These are phyloP conservation scores for Beauveria medogensis DNA, from an alignment of 2,329 filamentous ascomycete genomes.

Conservation along the genomic window DNA sequence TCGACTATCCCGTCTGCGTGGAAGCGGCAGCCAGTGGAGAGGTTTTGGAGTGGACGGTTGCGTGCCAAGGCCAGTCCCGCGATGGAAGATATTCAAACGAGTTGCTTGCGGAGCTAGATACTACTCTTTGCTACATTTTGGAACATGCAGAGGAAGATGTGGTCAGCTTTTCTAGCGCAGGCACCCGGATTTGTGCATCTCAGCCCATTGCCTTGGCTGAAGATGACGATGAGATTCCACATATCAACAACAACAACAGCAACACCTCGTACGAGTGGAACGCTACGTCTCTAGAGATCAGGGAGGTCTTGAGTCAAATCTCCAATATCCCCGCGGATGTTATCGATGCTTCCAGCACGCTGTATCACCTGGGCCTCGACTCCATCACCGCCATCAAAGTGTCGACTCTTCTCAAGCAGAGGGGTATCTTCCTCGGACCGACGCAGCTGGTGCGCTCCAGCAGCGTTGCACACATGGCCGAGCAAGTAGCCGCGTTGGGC, in stretches of 20 bases:
- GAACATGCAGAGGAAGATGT: conserved; percentile 38
- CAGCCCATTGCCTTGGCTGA: conserved; percentile 19
- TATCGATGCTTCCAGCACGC: conserved; percentile 53
- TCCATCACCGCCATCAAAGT: conserved; percentile 89
- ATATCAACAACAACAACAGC: neutral
- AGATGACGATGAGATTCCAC: neutral
- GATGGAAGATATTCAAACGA: conserved; percentile 29
- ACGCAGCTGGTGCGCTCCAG: conserved; percentile 61
- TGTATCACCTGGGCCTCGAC: conserved; percentile 83
- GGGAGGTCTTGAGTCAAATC: conserved; percentile 44
- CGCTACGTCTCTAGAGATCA: conserved; percentile 28
- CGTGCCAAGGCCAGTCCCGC: conserved; percentile 48
- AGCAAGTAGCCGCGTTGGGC: neutral
- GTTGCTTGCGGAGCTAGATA: conserved; percentile 53
- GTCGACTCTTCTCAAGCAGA: conserved; percentile 58
- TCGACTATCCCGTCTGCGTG: conserved; percentile 75
- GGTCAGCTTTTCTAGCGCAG: conserved; percentile 42
- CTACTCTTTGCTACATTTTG: conserved; percentile 49
- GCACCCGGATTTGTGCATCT: conserved; percentile 60
- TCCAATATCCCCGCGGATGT: conserved; percentile 50
- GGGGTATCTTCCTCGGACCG: conserved; percentile 55
- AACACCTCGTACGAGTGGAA: conserved; percentile 24
- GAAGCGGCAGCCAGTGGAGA: conserved; percentile 62
- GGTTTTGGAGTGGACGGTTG: conserved; percentile 60
- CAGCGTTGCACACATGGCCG: conserved; percentile 58